A percentile compares a stretch with the other conserved stretches of the same genome.
Evolutionary conservation across 1,139 yeast genomes (phyloP).

Genomic region (Sugiyamaella pinicola): DNA sequence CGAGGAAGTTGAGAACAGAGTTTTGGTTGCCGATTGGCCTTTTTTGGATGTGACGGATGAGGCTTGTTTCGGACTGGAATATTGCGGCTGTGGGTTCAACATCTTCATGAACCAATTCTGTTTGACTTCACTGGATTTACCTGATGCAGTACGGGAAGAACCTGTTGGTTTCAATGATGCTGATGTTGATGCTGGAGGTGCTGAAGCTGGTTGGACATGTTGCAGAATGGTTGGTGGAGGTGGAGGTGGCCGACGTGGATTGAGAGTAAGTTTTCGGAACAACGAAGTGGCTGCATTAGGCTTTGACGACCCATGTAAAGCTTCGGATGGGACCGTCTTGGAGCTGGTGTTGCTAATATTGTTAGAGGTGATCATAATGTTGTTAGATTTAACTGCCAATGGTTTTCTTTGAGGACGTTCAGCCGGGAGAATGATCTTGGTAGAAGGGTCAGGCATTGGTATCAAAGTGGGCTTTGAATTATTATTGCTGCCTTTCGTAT

Average conservation of each 20-base stretch:
- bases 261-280: conserved; percentile 28
- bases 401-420: too few species aligned
- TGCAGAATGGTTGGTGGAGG: conserved; percentile 24
- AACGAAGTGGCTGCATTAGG: conserved; percentile 23
- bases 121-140: conserved; percentile 33
- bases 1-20: conserved; percentile 36
- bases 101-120: conserved; percentile 48
- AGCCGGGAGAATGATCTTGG: too few species aligned
- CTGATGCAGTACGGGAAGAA: conserved; percentile 14
- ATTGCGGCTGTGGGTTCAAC: conserved; percentile 29
- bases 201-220: conserved; percentile 11
- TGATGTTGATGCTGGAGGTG: conserved; percentile 19
- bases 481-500: not conserved
- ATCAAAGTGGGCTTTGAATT: conserved; percentile 6
- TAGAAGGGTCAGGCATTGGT: not conserved
- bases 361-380: conserved; percentile 18
- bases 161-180: conserved; percentile 9
- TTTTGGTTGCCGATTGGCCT: conserved; percentile 26
- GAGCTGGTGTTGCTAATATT: not conserved
- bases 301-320: conserved; percentile 2
- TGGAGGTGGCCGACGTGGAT: conserved; percentile 32
- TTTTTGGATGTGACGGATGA: not conserved
- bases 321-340: conserved; percentile 7
- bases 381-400: conserved; percentile 23
- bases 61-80: not conserved